Evolutionary conservation across 2,329 filamentous ascomycete genomes (phyloP).

Genomic region (Trichoderma asperellum): DNA sequence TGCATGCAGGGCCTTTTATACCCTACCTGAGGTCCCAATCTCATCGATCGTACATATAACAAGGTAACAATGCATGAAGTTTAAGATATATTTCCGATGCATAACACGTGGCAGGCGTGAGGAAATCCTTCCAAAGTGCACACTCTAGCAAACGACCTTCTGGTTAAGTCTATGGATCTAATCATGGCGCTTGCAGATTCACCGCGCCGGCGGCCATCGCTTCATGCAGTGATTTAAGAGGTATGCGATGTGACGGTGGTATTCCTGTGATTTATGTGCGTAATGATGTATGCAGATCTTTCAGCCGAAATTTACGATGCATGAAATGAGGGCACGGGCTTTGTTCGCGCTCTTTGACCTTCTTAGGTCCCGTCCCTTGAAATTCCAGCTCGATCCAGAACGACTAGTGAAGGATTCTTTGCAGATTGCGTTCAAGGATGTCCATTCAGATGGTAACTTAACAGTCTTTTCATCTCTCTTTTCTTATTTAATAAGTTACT

Average conservation of each 20-base stretch:
- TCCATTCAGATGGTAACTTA: neutral
- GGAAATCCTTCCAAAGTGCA: neutral
- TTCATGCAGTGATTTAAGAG: slow-evolving; percentile 1
- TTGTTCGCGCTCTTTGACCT: slow-evolving; percentile 27
- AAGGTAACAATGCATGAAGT: slow-evolving; percentile 1
- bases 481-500: neutral
- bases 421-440: neutral
- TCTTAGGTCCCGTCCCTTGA: slow-evolving; percentile 18
- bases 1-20: neutral
- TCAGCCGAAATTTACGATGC: slow-evolving; percentile 26
- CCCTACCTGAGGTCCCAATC: neutral
- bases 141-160: slow-evolving; percentile 1
- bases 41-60: slow-evolving; percentile 9
- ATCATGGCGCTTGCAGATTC: slow-evolving; percentile 3
- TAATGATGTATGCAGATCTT: slow-evolving; percentile 20
- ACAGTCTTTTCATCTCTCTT: neutral
- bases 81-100: neutral
- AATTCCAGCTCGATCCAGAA: slow-evolving; percentile 9
- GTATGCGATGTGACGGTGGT: neutral
- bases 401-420: slow-evolving; percentile 4
- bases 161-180: neutral
- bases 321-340: slow-evolving; percentile 27
- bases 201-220: neutral
- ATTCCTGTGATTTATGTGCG: neutral
- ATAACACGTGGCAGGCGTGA: neutral